phyloP scores from a whole-genome alignment of 106 monocot genomes.

The Dioscorea dumetorum region DNA sequence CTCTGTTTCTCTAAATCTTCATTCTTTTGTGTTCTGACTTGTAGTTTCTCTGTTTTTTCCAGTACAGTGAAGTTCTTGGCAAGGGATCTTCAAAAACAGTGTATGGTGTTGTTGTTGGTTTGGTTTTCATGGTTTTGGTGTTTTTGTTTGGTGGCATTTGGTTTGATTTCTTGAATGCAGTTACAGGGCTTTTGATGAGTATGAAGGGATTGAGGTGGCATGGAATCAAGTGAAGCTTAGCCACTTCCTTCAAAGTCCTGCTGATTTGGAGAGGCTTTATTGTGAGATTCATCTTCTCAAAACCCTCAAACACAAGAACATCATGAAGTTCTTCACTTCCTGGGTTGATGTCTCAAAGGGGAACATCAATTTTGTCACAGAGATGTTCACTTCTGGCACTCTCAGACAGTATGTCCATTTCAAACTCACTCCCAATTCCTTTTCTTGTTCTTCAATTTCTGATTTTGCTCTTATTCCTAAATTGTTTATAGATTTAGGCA shows the following conservation, averaged over 20 bases:
- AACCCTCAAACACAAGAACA: conserved; percentile 69
- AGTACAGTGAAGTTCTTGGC: conserved; percentile 93
- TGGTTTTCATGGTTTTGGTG: too few relatives aligned
- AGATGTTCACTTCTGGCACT: conserved; percentile 97
- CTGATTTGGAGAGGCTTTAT: conserved; percentile 80
- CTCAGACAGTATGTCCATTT: conserved; percentile 67
- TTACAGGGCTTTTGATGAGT: conserved; percentile 79
- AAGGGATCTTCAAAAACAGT: conserved; percentile 93
- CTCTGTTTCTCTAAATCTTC: neutral
- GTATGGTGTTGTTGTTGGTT: conserved; percentile 29
- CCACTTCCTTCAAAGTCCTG: conserved; percentile 67
- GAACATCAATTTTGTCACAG: conserved; percentile 87
- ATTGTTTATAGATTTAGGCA: conserved; percentile 55
- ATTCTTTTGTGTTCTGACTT: neutral
- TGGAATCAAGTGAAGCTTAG: conserved; percentile 96
- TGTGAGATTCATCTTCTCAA: conserved; percentile 98
- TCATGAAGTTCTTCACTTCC: conserved; percentile 69
- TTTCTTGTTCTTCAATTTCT: neutral
- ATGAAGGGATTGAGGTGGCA: conserved; percentile 93
- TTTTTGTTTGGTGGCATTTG: too few relatives aligned
- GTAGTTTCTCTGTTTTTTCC: conserved; percentile 10
- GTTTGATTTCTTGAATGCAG: conserved; percentile 23
- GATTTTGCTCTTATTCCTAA: neutral
- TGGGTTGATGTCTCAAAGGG: conserved; percentile 61
- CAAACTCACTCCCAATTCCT: too few relatives aligned